These are phyloP conservation scores for Claviceps fusiformis DNA, from an alignment of 2,329 filamentous ascomycete genomes.

Conservation along the genomic window DNA sequence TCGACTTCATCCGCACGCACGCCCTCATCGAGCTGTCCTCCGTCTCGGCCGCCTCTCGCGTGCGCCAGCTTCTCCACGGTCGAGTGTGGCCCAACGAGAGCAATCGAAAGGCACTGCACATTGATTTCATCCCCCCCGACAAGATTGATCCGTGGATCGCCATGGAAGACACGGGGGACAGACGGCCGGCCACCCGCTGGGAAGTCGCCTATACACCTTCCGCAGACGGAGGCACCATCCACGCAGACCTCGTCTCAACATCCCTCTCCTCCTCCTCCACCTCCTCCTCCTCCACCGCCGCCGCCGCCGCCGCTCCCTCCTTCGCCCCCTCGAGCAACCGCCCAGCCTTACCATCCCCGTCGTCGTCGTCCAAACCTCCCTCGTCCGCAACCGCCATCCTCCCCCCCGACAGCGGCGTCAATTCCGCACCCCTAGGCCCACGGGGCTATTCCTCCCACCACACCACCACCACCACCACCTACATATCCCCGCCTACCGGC, in stretches of 20 bases:
- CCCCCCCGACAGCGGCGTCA: conserved; percentile 13
- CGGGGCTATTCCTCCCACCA: conserved; percentile 17
- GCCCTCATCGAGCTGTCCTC: conserved; percentile 65
- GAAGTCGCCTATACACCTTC: conserved; percentile 57
- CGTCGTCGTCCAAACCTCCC: neutral
- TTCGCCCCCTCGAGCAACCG: too few relatives aligned
- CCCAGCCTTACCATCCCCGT: conserved; percentile 2
- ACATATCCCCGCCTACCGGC: conserved; percentile 1
- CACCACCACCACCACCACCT: conserved; percentile 8
- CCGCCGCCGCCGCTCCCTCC: too few relatives aligned
- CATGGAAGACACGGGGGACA: conserved; percentile 41
- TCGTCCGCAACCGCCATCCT: conserved; percentile 2
- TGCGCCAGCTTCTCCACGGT: conserved; percentile 62
- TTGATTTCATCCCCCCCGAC: conserved; percentile 76
- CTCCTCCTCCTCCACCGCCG: too few relatives aligned
- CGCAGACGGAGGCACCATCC: conserved; percentile 35
- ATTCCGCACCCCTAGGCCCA: conserved; percentile 25
- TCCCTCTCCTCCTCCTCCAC: conserved; percentile 1
- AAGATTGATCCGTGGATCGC: conserved; percentile 62
- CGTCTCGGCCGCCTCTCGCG: conserved; percentile 58
- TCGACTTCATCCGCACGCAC: conserved; percentile 80
- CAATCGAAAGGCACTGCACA: conserved; percentile 70
- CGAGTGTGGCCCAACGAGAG: conserved; percentile 78
- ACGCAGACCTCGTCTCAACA: conserved; percentile 22
- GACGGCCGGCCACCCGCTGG: conserved; percentile 41